These are phyloP conservation scores for Rhizopus stolonifer DNA, from an alignment of 371 early-diverging fungal species.

Conservation along the genomic window DNA sequence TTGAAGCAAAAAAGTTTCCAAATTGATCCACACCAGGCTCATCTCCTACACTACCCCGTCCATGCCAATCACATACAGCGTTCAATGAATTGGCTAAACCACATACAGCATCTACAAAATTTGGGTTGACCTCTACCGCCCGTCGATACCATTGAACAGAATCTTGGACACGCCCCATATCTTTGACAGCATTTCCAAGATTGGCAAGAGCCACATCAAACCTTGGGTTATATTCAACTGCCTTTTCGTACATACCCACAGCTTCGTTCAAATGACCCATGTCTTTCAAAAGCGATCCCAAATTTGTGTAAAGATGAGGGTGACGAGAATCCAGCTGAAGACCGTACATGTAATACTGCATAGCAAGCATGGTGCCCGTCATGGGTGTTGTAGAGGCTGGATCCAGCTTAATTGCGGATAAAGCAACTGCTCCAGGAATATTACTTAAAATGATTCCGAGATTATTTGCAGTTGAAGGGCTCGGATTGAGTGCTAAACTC, in stretches of 20 bases:
- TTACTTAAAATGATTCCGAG: conserved; percentile 81
- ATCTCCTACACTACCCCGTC: conserved; percentile 62
- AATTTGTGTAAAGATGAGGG: conserved; percentile 87
- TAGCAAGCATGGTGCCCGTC: conserved; percentile 67
- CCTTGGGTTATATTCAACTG: conserved; percentile 80
- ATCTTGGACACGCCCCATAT: conserved; percentile 86
- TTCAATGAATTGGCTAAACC: conserved; percentile 85
- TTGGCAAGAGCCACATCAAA: conserved; percentile 93
- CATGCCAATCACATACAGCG: conserved; percentile 91
- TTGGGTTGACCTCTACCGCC: conserved; percentile 83
- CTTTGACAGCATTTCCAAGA: conserved; percentile 88
- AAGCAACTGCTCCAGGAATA: conserved; percentile 61
- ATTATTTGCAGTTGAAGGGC: conserved; percentile 89
- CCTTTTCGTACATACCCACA: conserved; percentile 85
- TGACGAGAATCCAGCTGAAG: conserved; percentile 80
- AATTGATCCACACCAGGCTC: conserved; percentile 41
- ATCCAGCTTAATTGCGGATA: conserved; percentile 44
- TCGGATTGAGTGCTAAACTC: conserved; percentile 76
- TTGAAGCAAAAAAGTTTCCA: conserved; percentile 30
- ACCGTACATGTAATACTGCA: conserved; percentile 88
- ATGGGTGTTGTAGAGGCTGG: conserved; percentile 31
- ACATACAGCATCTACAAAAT: conserved; percentile 91
- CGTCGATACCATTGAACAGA: conserved; percentile 83
- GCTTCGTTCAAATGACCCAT: conserved; percentile 84
- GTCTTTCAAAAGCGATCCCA: conserved; percentile 87